Base-by-base conservation (phyloP, 768 basidiomycete species). In the Strobilomyces dryophilus region DNA sequence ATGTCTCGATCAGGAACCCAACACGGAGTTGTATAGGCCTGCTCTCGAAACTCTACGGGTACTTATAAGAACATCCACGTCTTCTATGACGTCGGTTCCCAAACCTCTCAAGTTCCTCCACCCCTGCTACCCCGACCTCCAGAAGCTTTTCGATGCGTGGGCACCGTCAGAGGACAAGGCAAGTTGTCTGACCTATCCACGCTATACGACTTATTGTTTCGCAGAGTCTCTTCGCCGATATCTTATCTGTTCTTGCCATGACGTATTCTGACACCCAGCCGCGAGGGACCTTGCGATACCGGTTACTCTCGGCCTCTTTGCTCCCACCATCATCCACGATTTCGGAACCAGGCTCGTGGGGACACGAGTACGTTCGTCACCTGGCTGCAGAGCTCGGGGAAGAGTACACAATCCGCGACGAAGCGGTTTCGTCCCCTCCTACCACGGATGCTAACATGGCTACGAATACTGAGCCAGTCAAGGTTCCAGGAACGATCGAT, bases 221-320 rank as follows among this genome's bases (percentile, higher is more conserved):
- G 4, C 67, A 97, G 93, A 87, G 89, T 60, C 81, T 97, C 40
- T 95, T 98, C 66, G 94, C 94, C 24, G 95, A 98, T 63, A 98
- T 99, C 55, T 80, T 99, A 26, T 98, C 95, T 36, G 95, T 98
- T 7, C 85, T 99, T 42, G 97, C 95, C 8, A 99, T 99, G 97
- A 99, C 97, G 8, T 98, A 98, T 69, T 98, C 95, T 9, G 97
- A 99, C 73, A 95, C 92, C 17, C 86, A 97, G 73, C 92, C 93
- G 37, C 87, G 97, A 45, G 95, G 95, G 52, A 99, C 97, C 3
- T 84, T 99, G 27, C 83, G 85, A 57, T 98, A 97, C 74, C 89
- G 95, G 44, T 81, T 98, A 20, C 78, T 94, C 34, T 87, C 91
- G 8, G 82, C 84, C 9, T 81, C 86, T 17, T 75, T 87, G 45